Base-by-base conservation (phyloP, 2,329 filamentous ascomycete genomes). In the Fusarium paranaense region DNA sequence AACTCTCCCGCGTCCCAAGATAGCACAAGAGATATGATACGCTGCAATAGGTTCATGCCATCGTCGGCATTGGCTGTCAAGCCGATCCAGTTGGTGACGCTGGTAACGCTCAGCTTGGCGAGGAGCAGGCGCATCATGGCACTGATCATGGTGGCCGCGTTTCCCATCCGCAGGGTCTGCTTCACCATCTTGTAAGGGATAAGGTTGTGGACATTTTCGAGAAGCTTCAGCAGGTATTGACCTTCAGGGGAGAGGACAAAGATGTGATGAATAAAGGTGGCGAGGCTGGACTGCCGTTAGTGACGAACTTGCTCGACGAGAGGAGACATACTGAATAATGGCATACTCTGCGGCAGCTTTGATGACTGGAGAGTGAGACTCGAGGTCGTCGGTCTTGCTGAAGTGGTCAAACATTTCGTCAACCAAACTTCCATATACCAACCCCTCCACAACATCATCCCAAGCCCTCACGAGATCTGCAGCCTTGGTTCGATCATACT, bases 121-220 rank as follows among this genome's bases (percentile, higher is more conserved):
- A 97, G 86, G 18, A 95, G 86, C 18, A 96, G 84, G 62, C 87
- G 89, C 80, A 94, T 88, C 87, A 96, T 91, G 67, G 88, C 93
- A 77, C 89, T 93, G 65, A 96, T 91, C 94, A 97, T 95, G 22
- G 91, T 93, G 1, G 93, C 93, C 0, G 93, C 93, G 79, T 96
- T 97, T 7, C 94, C 92, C 16, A 95, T 87, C 45, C 90, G 90
- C 5, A 97, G 84, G 0, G 93, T 94, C 80, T 95, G 93, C 69
- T 91, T 88, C 60, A 95, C 87, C 72, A 94, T 85, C 47, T 88
- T 87, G 80, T 95, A 96, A 0, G 94, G 94, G 0, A 95, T 83
- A 65, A 95, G 85, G 64, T 88, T 90, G 81, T 95, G 91, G 13
- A 92, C 87, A 72, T 90, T 94, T 66, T 92, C 91, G 33, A 94